Evolutionary conservation across 306 rosid genomes (phyloP).

Genomic region (Psophocarpus tetragonolobus): DNA sequence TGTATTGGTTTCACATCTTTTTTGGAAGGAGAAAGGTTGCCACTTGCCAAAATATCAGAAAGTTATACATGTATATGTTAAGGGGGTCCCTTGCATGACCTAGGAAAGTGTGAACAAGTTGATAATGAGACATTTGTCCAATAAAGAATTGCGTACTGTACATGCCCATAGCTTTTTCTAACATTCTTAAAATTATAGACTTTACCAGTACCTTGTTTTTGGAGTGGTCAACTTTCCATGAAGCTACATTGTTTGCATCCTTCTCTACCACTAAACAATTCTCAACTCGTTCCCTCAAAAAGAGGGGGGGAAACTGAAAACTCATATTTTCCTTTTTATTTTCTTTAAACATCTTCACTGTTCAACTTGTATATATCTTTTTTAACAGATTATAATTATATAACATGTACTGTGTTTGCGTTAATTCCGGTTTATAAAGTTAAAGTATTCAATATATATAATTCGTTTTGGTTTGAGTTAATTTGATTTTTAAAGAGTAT

Average conservation of each 20-base stretch:
- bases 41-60: background rate
- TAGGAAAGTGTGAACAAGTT: slow-evolving; percentile 40
- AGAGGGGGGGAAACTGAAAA: background rate
- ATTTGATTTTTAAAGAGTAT: background rate
- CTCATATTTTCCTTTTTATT: background rate
- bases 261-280: background rate
- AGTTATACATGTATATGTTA: background rate
- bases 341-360: too few relatives aligned
- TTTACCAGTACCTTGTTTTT: slow-evolving; percentile 1
- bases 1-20: background rate
- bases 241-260: background rate
- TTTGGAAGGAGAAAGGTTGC: background rate
- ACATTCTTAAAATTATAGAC: background rate
- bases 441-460: background rate
- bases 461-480: background rate
- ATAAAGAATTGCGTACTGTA: slow-evolving; percentile 39
- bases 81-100: slow-evolving; percentile 22
- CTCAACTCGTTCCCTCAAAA: background rate
- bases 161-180: slow-evolving; percentile 16
- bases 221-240: slow-evolving; percentile 34
- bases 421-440: background rate
- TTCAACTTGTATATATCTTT: background rate
- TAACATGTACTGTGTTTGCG: too few relatives aligned
- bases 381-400: too few relatives aligned
- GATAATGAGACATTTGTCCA: slow-evolving; percentile 48